Evolutionary conservation across 768 basidiomycete species (phyloP).

Genomic region (Boletus rubroflammeus): DNA sequence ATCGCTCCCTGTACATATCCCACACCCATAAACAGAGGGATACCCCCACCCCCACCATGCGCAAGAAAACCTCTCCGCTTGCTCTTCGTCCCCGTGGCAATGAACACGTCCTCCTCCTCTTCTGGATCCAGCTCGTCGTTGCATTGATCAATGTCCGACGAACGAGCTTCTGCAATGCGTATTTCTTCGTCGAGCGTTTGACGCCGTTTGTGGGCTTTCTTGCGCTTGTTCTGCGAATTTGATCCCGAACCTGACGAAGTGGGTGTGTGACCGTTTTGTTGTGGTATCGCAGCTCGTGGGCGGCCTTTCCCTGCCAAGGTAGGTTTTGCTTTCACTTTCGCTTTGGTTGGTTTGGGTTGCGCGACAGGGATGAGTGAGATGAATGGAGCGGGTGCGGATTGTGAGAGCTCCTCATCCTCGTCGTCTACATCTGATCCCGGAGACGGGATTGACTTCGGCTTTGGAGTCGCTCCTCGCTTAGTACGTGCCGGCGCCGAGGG

Average conservation of each 20-base stretch:
- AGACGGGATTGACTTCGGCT: conserved; percentile 15
- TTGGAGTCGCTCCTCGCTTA: conserved; percentile 33
- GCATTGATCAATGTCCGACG: conserved; percentile 29
- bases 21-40: conserved; percentile 66
- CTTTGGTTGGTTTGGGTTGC: conserved; percentile 9
- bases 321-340: conserved; percentile 16
- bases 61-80: conserved; percentile 62
- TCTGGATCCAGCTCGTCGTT: conserved; percentile 40
- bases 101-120: conserved; percentile 40
- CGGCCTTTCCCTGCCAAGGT: conserved; percentile 17
- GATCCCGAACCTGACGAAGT: conserved; percentile 11
- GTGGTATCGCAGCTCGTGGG: conserved; percentile 4
- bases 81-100: conserved; percentile 53
- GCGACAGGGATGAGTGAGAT: conserved; percentile 25
- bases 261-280: not conserved
- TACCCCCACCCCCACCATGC: conserved; percentile 70
- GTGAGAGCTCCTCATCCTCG: conserved; percentile 17
- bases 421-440: conserved; percentile 26
- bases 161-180: conserved; percentile 40
- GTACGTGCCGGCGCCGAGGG: conserved; percentile 56
- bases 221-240: conserved; percentile 17
- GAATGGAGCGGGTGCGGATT: conserved; percentile 12
- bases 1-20: conserved; percentile 61
- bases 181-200: conserved; percentile 70
- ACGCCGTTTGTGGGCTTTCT: conserved; percentile 32